Base-by-base conservation (phyloP, 148 eudicot genomes). In the Camellia japonica region DNA sequence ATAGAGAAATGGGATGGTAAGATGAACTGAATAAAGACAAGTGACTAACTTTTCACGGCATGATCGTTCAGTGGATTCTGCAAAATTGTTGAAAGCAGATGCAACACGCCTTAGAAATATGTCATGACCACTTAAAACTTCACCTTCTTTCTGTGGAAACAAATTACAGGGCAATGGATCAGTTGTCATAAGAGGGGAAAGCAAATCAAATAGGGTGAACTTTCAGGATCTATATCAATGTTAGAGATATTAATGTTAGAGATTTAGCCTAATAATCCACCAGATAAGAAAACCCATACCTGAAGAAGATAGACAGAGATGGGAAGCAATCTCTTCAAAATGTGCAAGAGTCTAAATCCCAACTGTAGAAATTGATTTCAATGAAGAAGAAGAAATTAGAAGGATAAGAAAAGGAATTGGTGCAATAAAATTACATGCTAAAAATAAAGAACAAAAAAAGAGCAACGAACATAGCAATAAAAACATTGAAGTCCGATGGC, bases 281-380 rank as follows among this genome's bases (percentile, higher is more conserved):
- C 75, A 75, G n/a, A 60, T 19, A 72, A 74, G 3, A 74, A 14
- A 85, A 42, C 9, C 68, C 51, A 60, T 87, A 93, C 99, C 97
- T 92, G 97, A 74, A 96, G 88, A 88, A 96, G 95, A 81, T 88
- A 86, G 82, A 96, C 91, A 83, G 98, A 93, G 41, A 96, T 91
- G 55, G 99, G 99, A 75, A 92, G 90, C 86, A 96, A 86, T 82
- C 99, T 91, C 86, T 93, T 93, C 58, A 96, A 90, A 80, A 96
- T 92, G 85, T 96, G 94, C 89, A 93, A 82, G 76, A 96, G 97
- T 87, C 99, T 88, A 70, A 85, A 67, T 11, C 99, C 99, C 86
- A 96, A 83, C 99, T 96, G 90, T 85, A 87, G 76, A 60, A 63
- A 46, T 30, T 30, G 55, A 61, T 73, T n/a, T 74, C 61, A 43